phyloP scores from a whole-genome alignment of 805 yeast genomes.

The Dipodascus geniculatus region DNA sequence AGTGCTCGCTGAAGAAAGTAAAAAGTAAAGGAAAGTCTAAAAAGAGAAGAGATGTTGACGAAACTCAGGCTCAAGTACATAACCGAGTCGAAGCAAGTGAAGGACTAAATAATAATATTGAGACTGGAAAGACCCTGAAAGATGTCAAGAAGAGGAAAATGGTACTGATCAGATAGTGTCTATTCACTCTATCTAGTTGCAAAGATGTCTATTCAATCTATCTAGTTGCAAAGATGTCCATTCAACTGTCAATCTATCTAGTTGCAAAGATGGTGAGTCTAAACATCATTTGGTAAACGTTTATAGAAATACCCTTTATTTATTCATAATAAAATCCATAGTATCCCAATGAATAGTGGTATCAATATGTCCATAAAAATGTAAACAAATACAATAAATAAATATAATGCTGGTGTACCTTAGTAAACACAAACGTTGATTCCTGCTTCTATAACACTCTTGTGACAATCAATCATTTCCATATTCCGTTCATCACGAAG shows the following conservation, averaged over 20 bases:
- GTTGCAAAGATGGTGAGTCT: no score
- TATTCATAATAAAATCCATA: no score
- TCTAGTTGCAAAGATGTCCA: no score
- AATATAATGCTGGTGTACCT: not conserved
- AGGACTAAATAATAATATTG: not conserved
- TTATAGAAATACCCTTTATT: no score
- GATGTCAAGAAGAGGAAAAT: not conserved
- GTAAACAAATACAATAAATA: not conserved
- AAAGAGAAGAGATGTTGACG: not conserved
- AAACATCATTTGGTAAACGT: no score
- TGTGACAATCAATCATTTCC: slow-evolving; percentile 4
- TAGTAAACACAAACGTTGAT: not conserved
- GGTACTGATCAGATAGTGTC: not conserved
- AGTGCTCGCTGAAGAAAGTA: not conserved
- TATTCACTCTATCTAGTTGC: not conserved
- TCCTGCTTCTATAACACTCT: not conserved
- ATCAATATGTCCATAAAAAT: not conserved
- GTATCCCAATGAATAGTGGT: no score
- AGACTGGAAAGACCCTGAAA: not conserved
- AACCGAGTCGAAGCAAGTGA: not conserved
- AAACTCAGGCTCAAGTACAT: not conserved
- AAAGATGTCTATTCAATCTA: not conserved
- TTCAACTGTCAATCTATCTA: no score
- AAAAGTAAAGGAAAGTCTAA: not conserved
- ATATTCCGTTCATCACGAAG: slow-evolving; percentile 1